These are phyloP conservation scores for Aspergillus nidulans DNA, from an alignment of 495 filamentous ascomycete species.

Conservation along the genomic window DNA sequence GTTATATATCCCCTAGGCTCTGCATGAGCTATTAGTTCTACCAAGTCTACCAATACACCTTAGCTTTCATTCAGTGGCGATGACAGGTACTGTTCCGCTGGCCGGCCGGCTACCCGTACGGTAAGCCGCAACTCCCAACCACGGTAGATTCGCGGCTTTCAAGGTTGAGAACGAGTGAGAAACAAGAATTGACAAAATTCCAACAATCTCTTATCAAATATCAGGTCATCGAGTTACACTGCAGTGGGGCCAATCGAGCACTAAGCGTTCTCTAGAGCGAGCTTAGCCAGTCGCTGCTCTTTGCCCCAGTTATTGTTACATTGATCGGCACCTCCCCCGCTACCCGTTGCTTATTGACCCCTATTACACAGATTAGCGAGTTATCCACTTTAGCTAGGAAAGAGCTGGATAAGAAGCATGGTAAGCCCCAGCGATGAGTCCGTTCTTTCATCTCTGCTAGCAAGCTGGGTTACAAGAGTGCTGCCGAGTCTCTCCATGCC, in stretches of 20 bases:
- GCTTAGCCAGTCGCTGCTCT: background rate
- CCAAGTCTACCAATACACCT: no score
- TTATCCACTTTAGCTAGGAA: background rate
- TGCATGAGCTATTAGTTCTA: background rate
- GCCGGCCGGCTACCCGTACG: no score
- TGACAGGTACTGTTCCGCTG: no score
- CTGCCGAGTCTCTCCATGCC: conserved; percentile 5
- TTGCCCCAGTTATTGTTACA: conserved; percentile 9
- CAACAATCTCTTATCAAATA: background rate
- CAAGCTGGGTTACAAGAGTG: background rate
- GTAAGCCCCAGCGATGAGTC: background rate
- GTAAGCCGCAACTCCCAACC: no score
- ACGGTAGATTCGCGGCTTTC: no score
- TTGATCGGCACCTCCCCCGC: conserved; percentile 6
- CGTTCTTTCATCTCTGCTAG: background rate
- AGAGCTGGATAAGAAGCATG: background rate
- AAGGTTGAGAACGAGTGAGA: no score
- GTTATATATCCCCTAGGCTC: background rate
- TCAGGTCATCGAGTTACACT: background rate
- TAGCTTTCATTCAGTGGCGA: no score
- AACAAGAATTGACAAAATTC: background rate
- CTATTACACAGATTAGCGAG: conserved; percentile 4
- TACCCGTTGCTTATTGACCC: background rate
- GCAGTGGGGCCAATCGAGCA: background rate
- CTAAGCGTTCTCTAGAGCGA: background rate